A percentile compares a stretch with the other conserved stretches of the same genome.
These are phyloP conservation scores for Yamadazyma kanchanaburiensis DNA, from an alignment of 1,139 yeast genomes.

Conservation along the genomic window DNA sequence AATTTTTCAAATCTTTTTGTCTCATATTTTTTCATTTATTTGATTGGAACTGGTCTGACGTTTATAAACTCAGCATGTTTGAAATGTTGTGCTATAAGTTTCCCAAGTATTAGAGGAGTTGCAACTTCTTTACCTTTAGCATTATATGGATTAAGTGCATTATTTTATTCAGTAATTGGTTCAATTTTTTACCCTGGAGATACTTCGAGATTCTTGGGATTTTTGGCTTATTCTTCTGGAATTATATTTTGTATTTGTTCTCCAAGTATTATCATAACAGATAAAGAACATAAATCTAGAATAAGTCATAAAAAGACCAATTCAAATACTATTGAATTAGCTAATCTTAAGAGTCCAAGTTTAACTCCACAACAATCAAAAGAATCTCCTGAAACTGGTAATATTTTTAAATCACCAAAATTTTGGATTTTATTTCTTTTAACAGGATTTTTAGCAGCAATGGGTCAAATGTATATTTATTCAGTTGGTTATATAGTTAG, in stretches of 20 bases:
- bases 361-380: constrained; percentile 6
- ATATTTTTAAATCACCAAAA: constrained; percentile 26
- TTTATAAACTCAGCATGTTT: constrained; percentile 49
- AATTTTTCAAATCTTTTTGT: constrained; percentile 24
- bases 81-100: constrained; percentile 56
- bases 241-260: constrained; percentile 38
- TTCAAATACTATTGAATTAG: constrained; percentile 8
- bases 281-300: constrained; percentile 26
- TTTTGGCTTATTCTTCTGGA: constrained; percentile 40
- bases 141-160: constrained; percentile 57
- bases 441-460: constrained; percentile 50
- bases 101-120: constrained; percentile 55
- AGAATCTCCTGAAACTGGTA: constrained; percentile 16
- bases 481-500: constrained; percentile 60
- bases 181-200: constrained; percentile 48
- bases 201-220: constrained; percentile 47
- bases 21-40: constrained; percentile 36
- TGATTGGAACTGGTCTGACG: constrained; percentile 56
- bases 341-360: constrained; percentile 8
- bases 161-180: constrained; percentile 50
- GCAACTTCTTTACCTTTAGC: constrained; percentile 62
- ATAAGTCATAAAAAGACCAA: constrained; percentile 4
- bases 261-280: constrained; percentile 48
- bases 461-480: constrained; percentile 63
- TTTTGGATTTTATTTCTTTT: constrained; percentile 50